These are phyloP conservation scores for Sarocladium kiliense DNA, from an alignment of 2,329 filamentous ascomycete genomes.

Conservation along the genomic window DNA sequence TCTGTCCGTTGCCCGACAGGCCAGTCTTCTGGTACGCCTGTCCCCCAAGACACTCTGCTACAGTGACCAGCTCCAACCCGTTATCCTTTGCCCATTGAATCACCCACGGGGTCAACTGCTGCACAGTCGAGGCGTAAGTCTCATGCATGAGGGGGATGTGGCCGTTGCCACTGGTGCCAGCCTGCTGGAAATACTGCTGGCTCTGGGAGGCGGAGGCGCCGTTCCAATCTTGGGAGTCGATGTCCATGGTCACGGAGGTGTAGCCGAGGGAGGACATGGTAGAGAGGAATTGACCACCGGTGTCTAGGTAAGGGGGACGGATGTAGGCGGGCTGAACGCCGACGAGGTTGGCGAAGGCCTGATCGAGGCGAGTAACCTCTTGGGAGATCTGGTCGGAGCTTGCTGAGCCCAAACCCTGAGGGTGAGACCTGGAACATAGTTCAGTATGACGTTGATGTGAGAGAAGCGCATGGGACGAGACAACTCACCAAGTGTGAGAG, in stretches of 20 bases:
- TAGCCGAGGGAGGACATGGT: constrained; percentile 45
- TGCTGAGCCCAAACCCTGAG: constrained; percentile 34
- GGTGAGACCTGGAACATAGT: constrained; percentile 34
- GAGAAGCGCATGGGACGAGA: neutral
- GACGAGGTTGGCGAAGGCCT: constrained; percentile 45
- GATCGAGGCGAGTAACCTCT: constrained; percentile 46
- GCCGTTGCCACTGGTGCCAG: constrained; percentile 36
- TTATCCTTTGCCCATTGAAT: constrained; percentile 46
- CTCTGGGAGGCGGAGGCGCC: constrained; percentile 44
- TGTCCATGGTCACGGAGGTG: constrained; percentile 55
- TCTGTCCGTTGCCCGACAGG: constrained; percentile 29
- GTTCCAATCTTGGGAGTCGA: constrained; percentile 59
- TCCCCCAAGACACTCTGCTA: constrained; percentile 38
- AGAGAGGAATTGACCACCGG: constrained; percentile 35
- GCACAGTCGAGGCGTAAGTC: constrained; percentile 44
- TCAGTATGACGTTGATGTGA: neutral
- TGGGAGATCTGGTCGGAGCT: constrained; percentile 31
- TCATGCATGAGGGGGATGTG: constrained; percentile 57
- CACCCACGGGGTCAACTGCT: constrained; percentile 42
- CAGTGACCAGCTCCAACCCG: constrained; percentile 42
- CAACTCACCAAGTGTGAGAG: constrained; percentile 44
- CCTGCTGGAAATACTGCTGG: constrained; percentile 44
- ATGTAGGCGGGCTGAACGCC: constrained; percentile 44
- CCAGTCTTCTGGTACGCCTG: constrained; percentile 19
- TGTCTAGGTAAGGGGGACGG: constrained; percentile 45